Percentiles rank a stretch among this genome's conserved stretches.
Evolutionary conservation across 805 yeast genomes (phyloP).

Genomic region (Lipomyces mesembrius): DNA sequence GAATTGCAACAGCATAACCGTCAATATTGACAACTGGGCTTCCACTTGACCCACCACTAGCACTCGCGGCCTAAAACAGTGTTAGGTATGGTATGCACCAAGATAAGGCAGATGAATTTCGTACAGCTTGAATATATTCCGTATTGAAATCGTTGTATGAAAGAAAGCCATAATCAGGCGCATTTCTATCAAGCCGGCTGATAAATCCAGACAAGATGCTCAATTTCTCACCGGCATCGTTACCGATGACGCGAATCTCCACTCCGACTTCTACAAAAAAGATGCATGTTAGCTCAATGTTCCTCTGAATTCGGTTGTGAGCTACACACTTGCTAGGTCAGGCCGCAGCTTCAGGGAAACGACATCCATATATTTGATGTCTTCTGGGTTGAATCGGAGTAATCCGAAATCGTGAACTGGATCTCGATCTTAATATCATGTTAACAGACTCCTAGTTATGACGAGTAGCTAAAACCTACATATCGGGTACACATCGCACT

Average conservation of each 20-base stretch:
- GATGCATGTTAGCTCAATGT: neutral
- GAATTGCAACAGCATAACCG: slow-evolving; percentile 82
- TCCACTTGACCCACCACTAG: slow-evolving; percentile 95
- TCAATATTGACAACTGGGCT: slow-evolving; percentile 93
- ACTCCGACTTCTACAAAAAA: slow-evolving; percentile 77
- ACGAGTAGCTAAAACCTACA: slow-evolving; percentile 6
- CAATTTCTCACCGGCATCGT: slow-evolving; percentile 93
- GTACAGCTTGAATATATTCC: slow-evolving; percentile 33
- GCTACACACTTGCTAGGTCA: slow-evolving; percentile 51
- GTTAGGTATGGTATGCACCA: neutral
- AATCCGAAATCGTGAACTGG: slow-evolving; percentile 97
- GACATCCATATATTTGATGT: slow-evolving; percentile 74
- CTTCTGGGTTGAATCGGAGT: slow-evolving; percentile 71
- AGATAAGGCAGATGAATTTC: neutral
- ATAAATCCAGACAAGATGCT: slow-evolving; percentile 88
- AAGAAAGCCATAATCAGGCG: slow-evolving; percentile 88
- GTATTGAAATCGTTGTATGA: slow-evolving; percentile 66
- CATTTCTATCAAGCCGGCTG: slow-evolving; percentile 82
- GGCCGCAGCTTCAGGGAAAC: slow-evolving; percentile 72
- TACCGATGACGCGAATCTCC: slow-evolving; percentile 93
- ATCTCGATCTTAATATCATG: slow-evolving; percentile 65
- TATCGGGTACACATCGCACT: slow-evolving; percentile 34
- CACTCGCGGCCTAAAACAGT: slow-evolving; percentile 70
- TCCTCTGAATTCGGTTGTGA: neutral
- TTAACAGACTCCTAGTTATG: neutral